phyloP scores from a whole-genome alignment of 2,329 filamentous ascomycete species.

The Diaporthe batatas region DNA sequence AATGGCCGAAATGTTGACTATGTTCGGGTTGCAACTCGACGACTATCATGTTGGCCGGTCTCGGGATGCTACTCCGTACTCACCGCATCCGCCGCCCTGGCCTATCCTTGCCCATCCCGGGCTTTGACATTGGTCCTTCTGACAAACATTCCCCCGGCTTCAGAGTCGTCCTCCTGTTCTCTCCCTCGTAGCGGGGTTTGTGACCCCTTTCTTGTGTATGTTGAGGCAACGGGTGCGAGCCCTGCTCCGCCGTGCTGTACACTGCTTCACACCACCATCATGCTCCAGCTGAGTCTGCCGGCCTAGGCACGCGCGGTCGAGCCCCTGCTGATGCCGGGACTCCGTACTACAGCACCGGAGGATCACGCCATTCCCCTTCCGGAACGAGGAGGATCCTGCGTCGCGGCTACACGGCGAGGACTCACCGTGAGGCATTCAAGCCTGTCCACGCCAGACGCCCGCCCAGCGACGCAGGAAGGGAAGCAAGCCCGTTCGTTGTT shows the following conservation, averaged over 20 bases:
- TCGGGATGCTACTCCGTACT: constrained; percentile 24
- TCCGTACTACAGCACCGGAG: background rate
- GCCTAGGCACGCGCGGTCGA: constrained; percentile 3
- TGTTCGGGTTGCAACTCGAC: constrained; percentile 8
- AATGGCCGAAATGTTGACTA: background rate
- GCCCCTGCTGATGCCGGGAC: background rate
- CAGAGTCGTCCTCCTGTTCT: no score
- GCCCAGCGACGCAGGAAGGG: background rate
- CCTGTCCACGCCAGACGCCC: background rate
- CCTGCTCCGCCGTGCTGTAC: background rate
- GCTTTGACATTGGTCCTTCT: background rate
- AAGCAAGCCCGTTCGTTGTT: background rate
- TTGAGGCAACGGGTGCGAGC: background rate
- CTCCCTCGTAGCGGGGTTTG: background rate
- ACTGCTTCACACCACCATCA: background rate
- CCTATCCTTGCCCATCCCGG: background rate
- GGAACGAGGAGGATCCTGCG: constrained; percentile 22
- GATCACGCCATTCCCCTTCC: constrained; percentile 23
- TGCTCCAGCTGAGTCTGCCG: constrained; percentile 1
- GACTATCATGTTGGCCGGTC: background rate
- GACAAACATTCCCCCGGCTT: background rate
- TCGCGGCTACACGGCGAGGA: constrained; percentile 26
- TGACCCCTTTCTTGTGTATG: background rate
- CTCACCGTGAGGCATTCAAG: constrained; percentile 7
- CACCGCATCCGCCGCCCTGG: background rate